Percentiles rank a stretch among this genome's conserved stretches.
Evolutionary conservation across 768 basidiomycete genomes (phyloP).

Genomic region (Gymnopilus dilepis): DNA sequence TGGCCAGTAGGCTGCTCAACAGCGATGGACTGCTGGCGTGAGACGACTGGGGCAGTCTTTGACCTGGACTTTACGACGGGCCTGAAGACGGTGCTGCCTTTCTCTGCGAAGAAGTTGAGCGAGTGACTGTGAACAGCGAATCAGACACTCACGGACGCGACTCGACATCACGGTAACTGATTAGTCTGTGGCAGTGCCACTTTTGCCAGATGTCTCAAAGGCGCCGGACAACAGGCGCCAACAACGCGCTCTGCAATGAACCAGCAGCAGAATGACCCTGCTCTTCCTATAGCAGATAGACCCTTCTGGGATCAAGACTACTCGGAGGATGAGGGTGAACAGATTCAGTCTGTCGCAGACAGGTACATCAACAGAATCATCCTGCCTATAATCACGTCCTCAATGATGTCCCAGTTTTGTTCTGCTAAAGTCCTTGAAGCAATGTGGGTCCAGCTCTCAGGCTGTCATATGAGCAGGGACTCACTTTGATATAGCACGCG

Average conservation of each 20-base stretch:
- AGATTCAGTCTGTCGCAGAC: conserved; percentile 55
- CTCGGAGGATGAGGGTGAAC: conserved; percentile 45
- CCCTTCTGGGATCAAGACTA: conserved; percentile 66
- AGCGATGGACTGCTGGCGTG: conserved; percentile 35
- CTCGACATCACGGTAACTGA: conserved; percentile 45
- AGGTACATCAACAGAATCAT: conserved; percentile 46
- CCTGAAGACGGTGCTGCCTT: conserved; percentile 71
- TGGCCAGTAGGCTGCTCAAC: conserved; percentile 17
- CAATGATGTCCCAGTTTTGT: conserved; percentile 51
- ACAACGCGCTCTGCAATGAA: conserved; percentile 21
- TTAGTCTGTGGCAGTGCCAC: conserved; percentile 12
- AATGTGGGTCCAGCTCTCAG: conserved; percentile 53
- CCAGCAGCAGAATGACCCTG: conserved; percentile 18
- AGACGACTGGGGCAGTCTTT: conserved; percentile 37
- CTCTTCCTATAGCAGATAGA: conserved; percentile 59
- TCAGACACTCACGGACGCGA: conserved; percentile 64
- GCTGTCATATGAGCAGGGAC: background rate
- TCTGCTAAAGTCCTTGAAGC: conserved; percentile 68
- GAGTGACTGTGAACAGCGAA: conserved; percentile 9
- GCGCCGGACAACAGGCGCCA: conserved; percentile 9
- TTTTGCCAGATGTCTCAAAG: background rate
- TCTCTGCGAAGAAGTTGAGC: conserved; percentile 50
- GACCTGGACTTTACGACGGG: conserved; percentile 65
- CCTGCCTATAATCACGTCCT: conserved; percentile 6
- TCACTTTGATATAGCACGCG: conserved; percentile 59